These are phyloP conservation scores for Sclerospora graminicola DNA, from an alignment of 352 stramenopile species.

Conservation along the genomic window DNA sequence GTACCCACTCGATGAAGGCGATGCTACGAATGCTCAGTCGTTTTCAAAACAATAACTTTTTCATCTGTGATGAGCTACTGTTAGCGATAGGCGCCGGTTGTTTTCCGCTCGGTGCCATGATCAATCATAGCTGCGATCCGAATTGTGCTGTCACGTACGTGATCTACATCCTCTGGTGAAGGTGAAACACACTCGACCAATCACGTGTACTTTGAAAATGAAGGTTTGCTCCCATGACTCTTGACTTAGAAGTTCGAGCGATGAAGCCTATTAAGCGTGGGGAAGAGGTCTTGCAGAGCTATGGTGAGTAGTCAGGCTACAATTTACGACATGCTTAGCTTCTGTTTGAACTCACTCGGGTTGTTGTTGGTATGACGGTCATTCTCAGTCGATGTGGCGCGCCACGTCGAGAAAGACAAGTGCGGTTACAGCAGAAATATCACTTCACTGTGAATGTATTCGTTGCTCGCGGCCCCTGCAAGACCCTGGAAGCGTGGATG, in stretches of 20 bases:
- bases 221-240: conserved; percentile 32
- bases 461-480: conserved; percentile 29
- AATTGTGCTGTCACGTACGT: conserved; percentile 63
- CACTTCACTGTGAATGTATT: conserved; percentile 52
- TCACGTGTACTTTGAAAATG: no score
- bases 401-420: conserved; percentile 32
- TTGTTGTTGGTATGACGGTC: not conserved
- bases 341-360: not conserved
- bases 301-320: conserved; percentile 34
- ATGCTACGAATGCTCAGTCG: conserved; percentile 58
- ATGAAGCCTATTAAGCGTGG: conserved; percentile 33
- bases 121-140: conserved; percentile 66
- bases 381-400: conserved; percentile 49
- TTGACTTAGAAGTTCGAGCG: conserved; percentile 41
- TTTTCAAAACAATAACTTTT: conserved; percentile 74
- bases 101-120: conserved; percentile 56
- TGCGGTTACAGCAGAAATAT: conserved; percentile 39
- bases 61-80: conserved; percentile 56
- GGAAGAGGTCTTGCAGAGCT: conserved; percentile 56
- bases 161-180: not conserved
- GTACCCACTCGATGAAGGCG: conserved; percentile 18
- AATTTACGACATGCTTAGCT: no score
- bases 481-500: conserved; percentile 23
- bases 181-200: not conserved
- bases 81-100: conserved; percentile 46